phyloP scores from a whole-genome alignment of 176 grass and related monocot species.

The Thalia dealbata region DNA sequence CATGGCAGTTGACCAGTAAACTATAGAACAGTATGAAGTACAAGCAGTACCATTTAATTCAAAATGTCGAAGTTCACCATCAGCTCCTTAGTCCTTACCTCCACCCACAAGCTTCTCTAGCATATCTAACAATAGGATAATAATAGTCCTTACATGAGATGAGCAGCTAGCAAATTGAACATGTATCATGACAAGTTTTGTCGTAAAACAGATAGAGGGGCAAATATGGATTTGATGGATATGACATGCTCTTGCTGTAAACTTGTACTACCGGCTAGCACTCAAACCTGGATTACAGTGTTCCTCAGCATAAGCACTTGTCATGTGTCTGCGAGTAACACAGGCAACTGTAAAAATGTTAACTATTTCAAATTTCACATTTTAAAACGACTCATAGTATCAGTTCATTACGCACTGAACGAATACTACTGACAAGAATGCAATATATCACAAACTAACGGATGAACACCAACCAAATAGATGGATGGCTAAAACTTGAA shows the following conservation, averaged over 20 bases:
- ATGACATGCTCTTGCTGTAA: too few relatives aligned
- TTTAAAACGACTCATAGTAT: too few relatives aligned
- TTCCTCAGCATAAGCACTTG: not conserved
- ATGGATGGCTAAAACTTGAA: too few relatives aligned
- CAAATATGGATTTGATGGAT: too few relatives aligned
- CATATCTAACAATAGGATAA: not conserved
- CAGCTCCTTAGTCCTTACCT: not conserved
- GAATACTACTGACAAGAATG: too few relatives aligned
- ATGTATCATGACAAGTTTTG: too few relatives aligned
- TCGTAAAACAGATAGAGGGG: too few relatives aligned
- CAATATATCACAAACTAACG: too few relatives aligned
- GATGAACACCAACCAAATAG: too few relatives aligned
- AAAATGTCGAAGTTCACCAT: not conserved
- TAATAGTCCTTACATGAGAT: not conserved
- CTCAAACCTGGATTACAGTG: not conserved
- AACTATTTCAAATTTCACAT: too few relatives aligned
- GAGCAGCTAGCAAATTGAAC: too few relatives aligned
- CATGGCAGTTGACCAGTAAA: not conserved
- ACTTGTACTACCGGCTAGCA: not conserved
- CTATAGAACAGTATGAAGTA: not conserved
- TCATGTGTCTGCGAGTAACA: not conserved
- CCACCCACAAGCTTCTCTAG: not conserved
- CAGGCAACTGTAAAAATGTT: not conserved
- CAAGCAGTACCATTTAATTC: not conserved
- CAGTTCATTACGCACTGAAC: too few relatives aligned